Conservation (phyloP, 2,329 filamentous ascomycete species). For the Graphilbum fragrans region DNA sequence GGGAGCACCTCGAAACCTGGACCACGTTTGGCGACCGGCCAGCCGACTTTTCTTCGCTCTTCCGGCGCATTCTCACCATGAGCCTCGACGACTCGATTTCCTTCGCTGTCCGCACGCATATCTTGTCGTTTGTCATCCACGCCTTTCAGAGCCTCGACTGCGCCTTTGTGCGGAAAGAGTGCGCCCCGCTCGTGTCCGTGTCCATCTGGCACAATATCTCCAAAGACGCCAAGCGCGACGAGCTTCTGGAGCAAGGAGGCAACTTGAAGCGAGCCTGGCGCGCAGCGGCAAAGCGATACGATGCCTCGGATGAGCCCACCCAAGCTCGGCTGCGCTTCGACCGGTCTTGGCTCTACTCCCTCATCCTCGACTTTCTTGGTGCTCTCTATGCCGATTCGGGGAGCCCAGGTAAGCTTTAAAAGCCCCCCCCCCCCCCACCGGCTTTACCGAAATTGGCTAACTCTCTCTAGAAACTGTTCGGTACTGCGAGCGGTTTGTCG, state of each 20-base stretch:
- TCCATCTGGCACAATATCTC: constrained; percentile 91
- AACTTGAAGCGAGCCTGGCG: constrained; percentile 84
- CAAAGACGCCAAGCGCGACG: constrained; percentile 61
- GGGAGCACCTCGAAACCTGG: constrained; percentile 83
- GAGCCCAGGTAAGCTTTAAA: neutral
- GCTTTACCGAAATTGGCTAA: constrained; percentile 4
- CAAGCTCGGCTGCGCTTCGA: constrained; percentile 82
- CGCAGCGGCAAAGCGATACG: constrained; percentile 73
- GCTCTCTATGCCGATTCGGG: constrained; percentile 46
- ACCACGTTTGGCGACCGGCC: constrained; percentile 66
- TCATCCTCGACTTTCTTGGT: constrained; percentile 72
- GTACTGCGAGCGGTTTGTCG: constrained; percentile 89
- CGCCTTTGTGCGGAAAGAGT: constrained; percentile 84
- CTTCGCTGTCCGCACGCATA: constrained; percentile 58
- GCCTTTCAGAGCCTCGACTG: constrained; percentile 92
- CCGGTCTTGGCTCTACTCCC: constrained; percentile 80
- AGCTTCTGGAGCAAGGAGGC: constrained; percentile 57
- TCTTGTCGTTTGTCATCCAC: constrained; percentile 81
- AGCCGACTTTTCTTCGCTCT: constrained; percentile 76
- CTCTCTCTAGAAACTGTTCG: constrained; percentile 51
- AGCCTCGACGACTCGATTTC: constrained; percentile 60
- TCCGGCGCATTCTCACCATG: constrained; percentile 82
- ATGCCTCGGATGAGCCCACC: constrained; percentile 66
- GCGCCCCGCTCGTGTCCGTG: constrained; percentile 87
- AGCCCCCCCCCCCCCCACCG: too few relatives aligned